Base-by-base conservation (phyloP, 768 basidiomycete species). In the Russula ochroleuca region DNA sequence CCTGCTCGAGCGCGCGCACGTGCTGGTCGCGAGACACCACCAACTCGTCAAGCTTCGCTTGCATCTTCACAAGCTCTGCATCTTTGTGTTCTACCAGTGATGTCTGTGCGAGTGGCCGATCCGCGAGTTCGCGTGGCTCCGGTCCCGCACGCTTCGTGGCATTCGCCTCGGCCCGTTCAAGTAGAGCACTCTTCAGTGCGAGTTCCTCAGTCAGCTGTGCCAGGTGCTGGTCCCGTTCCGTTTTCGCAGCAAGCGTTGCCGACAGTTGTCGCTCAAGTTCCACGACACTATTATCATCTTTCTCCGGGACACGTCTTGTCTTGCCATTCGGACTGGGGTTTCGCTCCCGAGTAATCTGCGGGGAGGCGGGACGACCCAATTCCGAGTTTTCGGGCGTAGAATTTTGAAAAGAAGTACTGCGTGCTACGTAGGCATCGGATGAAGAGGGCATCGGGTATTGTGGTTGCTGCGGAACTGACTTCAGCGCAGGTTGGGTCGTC, bases 1-100 rank as follows among this genome's bases (percentile, higher is more conserved):
- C 85, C 74, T 97, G 92, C 40, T 95, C 93, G 55, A 98, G 78
- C 1, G 94, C 86, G 23, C 86, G 86, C 53, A 97, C 77, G 72
- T 98, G 93, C 70, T 93, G 87, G 52, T 95, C 92, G 25, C 86
- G 83, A 9, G 87, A 84, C 7, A 79, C 76, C 8, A 77, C 75
- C 40, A 94, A 79, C 54, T 93, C 89, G 14, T 90, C 88, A 21
- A 92, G 76, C 73, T 92, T 86, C 6, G 78, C 76, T 62, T 82
- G 83, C 23, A 85, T 74, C 58, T 81, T 80, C 61, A 83, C 74
- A 62, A 85, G 80, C 52, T 98, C 95, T 0, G 88, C 90, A 66
- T 93, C 88, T 58, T 83, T 83, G 73, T 90, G 89, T 68, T 93
- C 86, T 13, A 87, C 72, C 49, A 85, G 71, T 10, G 92, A 91